Percentiles rank a stretch among this genome's conserved stretches.
Conservation (phyloP, 2,329 filamentous ascomycete genomes). For the Scedosporium dehoogii region DNA sequence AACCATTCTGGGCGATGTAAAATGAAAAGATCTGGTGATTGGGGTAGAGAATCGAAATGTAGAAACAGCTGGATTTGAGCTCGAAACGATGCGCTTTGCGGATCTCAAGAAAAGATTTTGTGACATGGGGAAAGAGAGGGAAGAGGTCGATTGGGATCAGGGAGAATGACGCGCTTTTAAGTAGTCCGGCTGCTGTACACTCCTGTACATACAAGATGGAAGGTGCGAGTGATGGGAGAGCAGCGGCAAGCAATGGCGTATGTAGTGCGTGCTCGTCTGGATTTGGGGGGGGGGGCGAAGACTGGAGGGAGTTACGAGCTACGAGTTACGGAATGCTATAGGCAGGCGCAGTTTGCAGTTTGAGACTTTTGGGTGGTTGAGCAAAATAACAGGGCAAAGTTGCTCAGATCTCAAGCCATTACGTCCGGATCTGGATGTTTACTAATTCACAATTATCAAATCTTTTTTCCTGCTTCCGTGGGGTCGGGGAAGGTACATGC, state of each 20-base stretch:
- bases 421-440: too few species aligned
- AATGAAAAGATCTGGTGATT: not conserved
- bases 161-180: not conserved
- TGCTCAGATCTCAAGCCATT: too few species aligned
- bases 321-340: too few species aligned
- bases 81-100: not conserved
- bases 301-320: too few species aligned
- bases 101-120: not conserved
- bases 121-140: not conserved
- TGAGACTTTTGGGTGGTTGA: too few species aligned
- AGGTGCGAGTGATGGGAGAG: not conserved
- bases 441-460: too few species aligned
- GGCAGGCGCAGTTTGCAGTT: too few species aligned
- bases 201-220: not conserved
- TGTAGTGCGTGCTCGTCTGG: not conserved
- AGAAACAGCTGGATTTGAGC: not conserved
- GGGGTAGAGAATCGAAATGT: not conserved
- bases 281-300: too few species aligned
- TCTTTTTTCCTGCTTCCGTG: too few species aligned
- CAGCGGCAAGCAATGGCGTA: not conserved
- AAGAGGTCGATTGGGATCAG: not conserved
- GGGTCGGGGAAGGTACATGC: too few species aligned
- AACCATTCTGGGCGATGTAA: slow-evolving; percentile 4
- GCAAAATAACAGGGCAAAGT: too few species aligned
- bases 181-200: not conserved